Percentiles rank a stretch among this genome's conserved stretches.
phyloP scores from a whole-genome alignment of 345 rosid genomes.

The Eucalyptus cloeziana region DNA sequence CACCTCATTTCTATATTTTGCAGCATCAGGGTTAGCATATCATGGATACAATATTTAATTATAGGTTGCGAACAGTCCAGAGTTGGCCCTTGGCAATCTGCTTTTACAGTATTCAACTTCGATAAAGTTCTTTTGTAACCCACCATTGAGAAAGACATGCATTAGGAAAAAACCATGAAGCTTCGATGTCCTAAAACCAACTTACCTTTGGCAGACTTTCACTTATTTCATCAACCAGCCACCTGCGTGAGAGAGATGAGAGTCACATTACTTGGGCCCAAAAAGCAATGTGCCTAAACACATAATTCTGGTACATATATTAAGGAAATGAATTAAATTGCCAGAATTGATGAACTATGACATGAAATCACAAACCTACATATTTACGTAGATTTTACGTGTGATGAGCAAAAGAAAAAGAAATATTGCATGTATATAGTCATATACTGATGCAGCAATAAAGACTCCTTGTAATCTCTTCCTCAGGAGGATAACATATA shows the following conservation, averaged over 20 bases:
- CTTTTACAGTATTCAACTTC: neutral
- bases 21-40: neutral
- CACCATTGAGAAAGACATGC: neutral
- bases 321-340: neutral
- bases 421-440: neutral
- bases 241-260: constrained; percentile 39
- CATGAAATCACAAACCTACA: neutral
- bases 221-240: constrained; percentile 83
- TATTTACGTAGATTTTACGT: neutral
- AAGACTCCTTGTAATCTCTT: neutral
- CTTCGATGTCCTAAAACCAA: neutral
- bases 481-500: neutral
- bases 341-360: neutral
- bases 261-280: neutral
- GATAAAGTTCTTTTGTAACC: neutral
- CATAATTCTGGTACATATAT: neutral
- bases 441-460: neutral
- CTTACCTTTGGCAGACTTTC: constrained; percentile 93
- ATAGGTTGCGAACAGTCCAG: neutral
- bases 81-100: neutral
- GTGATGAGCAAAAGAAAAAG: neutral
- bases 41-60: neutral
- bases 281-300: neutral
- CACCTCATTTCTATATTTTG: neutral
- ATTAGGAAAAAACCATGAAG: neutral